Evolutionary conservation across 768 basidiomycete species (phyloP), one percentile per base, ranked within the genome.

Genomic region (Tylopilus subfusipes): DNA sequence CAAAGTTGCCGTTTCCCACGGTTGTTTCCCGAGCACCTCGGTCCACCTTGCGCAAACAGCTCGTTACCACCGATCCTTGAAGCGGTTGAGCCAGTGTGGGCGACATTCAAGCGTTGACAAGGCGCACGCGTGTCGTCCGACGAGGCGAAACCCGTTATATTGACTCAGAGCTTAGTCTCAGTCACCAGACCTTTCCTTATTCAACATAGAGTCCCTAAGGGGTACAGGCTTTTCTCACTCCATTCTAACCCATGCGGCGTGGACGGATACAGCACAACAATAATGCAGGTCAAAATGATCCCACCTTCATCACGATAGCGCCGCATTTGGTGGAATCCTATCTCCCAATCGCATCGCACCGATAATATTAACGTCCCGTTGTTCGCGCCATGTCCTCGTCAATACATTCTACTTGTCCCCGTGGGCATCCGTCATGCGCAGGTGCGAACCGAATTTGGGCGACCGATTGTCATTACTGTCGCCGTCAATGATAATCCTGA

Each of bases 1-100:
- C 58, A 63, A 60, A 57, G 56, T 58, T 29, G 49, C 47, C 42
- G 48, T 14, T 63, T 66, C 65, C 52, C 65, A 66, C 65, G 66
- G 49, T 63, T 34, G 40, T 40, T 55, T 55, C 53, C 57, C 55
- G 59, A 27, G 8, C 19, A 40, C 38, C 19, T 63, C 58, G 54
- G 51, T 50, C 61, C 48, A 38, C 49, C 50, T 62, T 46, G 52
- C 58, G 16, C 18, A 14, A 34, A 34, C 31, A 34, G 14, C 33
- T 34, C 33, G 36, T 38, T 2, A 13, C 39, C 19, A 40, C 39
- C 6, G 36, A n/a, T n/a, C 19, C 36, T 38, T 33, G 50, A 38
- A 30, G 38, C 33, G 22, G 14, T 25, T 14, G 31, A 36, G 43
- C 19, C 25, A 53, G 8, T 25, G 38, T 34, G 29, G 34, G 30